phyloP scores from a whole-genome alignment of 768 basidiomycete species.

The Russula lepida region DNA sequence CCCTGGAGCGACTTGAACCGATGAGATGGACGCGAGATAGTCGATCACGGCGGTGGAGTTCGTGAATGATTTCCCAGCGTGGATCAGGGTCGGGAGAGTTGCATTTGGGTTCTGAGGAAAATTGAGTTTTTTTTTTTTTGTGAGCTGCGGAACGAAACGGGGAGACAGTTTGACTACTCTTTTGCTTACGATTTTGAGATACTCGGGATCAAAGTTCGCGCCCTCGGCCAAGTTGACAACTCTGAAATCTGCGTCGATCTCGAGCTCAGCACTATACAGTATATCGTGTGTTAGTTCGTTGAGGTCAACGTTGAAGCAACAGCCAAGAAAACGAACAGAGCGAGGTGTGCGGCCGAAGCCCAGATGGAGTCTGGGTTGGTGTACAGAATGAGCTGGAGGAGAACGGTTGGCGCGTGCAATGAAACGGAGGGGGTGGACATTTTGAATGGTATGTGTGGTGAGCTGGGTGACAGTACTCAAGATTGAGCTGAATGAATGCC shows the following conservation, averaged over 20 bases:
- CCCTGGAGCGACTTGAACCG: no score
- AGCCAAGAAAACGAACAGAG: background rate
- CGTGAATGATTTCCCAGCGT: no score
- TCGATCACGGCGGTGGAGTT: no score
- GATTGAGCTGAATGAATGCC: background rate
- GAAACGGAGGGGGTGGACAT: background rate
- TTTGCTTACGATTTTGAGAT: constrained; percentile 1
- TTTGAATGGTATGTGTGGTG: background rate
- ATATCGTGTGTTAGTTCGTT: background rate
- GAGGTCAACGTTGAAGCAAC: background rate
- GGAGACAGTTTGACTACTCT: no score
- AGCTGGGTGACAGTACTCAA: no score
- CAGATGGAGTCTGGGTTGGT: background rate
- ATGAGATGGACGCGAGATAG: no score
- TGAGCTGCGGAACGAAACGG: no score
- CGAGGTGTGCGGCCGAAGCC: background rate
- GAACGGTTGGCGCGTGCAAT: background rate
- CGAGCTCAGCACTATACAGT: background rate
- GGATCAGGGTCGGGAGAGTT: no score
- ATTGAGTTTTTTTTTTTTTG: no score
- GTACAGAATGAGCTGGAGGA: background rate
- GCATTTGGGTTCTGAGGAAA: no score
- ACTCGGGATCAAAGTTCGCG: background rate
- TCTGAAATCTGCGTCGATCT: background rate
- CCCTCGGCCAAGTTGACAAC: background rate